Evolutionary conservation across 2,329 filamentous ascomycete species (phyloP), one percentile per base, ranked within the genome.

Genomic region (Daldinia eschscholtzii): DNA sequence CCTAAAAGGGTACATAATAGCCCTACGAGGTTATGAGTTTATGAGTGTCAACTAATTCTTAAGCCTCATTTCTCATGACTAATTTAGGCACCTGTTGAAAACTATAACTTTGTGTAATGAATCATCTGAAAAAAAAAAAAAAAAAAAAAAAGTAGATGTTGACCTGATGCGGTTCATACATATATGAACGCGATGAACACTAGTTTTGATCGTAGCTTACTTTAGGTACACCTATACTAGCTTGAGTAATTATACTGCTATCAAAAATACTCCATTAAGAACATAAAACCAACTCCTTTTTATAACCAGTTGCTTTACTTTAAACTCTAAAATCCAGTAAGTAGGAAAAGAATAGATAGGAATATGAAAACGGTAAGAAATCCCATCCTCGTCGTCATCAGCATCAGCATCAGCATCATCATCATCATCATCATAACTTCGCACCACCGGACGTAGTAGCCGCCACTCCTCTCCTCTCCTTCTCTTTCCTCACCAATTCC

Each of bases 401-500:
- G 30, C 30, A 33, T 33, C 5, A 9, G 5, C 30, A 33, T 9
- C 30, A 2, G 1, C 30, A 33, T 33, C 30, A 9, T 33, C 30
- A 33, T 6, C 30, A 33, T 9, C 30, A 33, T 26, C 3, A 30
- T 70, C 41, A 70, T 33, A 70, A 33, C 65, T 68, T 70, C 35
- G 65, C 62, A 30, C 44, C 9, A 20, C 4, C 12, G 9, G 10
- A 35, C 30, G n/a, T 9, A 35, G 33, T 10, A 6, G 33, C 6
- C 6, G 7, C 33, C 1, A 12, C 15, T 18, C n/a, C 41, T 42
- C 52, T 30, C 58, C 65, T 67, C 55, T 13, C 57, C 42, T 50
- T 39, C 64, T 67, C 61, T 18, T 42, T 30, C 20, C 57, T 18
- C 1, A 94, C 90, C 74, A 93, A 81, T 65, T 86, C 84, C 93